Conservation (phyloP, 148 eudicot genomes). For the Amaranthus hypochondriacus region DNA sequence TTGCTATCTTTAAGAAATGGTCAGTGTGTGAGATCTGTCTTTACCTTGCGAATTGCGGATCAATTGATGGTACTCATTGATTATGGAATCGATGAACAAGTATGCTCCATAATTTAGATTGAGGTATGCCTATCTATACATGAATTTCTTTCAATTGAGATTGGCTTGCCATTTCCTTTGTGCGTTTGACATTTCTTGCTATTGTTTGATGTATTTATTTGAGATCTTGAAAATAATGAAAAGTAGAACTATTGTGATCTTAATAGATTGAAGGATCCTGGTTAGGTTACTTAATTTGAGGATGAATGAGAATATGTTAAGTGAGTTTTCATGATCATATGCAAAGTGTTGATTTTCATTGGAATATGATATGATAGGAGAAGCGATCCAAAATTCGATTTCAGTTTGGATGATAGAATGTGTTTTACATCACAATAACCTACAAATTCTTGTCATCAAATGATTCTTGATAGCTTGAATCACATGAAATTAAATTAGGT, state of each 20-base stretch:
- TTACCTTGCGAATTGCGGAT: background rate
- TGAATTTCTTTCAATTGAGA: background rate
- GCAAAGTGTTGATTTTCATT: background rate
- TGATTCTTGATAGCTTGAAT: too few relatives aligned
- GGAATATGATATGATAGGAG: too few relatives aligned
- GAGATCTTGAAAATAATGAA: too few relatives aligned
- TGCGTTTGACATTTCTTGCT: too few relatives aligned
- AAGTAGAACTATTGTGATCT: background rate
- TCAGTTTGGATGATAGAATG: too few relatives aligned
- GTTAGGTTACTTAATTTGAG: background rate
- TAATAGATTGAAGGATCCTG: background rate
- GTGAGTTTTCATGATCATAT: background rate
- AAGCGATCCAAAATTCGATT: too few relatives aligned
- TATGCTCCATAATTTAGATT: conserved; percentile 6
- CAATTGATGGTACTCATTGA: background rate
- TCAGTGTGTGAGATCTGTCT: background rate
- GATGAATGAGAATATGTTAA: background rate
- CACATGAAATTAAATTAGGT: too few relatives aligned
- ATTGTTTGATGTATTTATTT: too few relatives aligned
- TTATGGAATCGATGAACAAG: background rate
- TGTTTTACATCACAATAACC: too few relatives aligned
- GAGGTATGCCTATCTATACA: conserved; percentile 8
- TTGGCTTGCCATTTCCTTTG: background rate
- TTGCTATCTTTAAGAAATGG: background rate
- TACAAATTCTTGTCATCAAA: too few relatives aligned